These are phyloP conservation scores for Microthyrium microscopicum DNA, from an alignment of 2,329 filamentous ascomycete species.

Conservation along the genomic window DNA sequence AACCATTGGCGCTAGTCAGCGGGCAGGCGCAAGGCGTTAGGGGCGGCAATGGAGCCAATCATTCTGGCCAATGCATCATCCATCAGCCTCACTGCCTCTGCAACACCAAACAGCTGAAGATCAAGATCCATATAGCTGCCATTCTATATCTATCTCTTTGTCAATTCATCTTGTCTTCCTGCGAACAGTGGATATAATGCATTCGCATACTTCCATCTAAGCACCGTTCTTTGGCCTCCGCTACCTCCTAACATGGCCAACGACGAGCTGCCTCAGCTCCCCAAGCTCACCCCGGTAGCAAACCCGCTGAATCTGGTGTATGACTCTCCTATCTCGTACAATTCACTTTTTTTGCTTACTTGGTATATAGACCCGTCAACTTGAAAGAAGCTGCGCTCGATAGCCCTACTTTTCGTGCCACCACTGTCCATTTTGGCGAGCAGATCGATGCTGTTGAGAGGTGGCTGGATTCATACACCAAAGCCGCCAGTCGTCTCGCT, in stretches of 20 bases:
- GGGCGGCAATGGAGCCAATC: no score
- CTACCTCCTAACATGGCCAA: conserved; percentile 18
- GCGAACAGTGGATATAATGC: no score
- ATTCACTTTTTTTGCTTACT: background rate
- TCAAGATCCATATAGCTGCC: no score
- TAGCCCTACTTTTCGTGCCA: conserved; percentile 86
- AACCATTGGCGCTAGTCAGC: no score
- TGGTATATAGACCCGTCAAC: conserved; percentile 48
- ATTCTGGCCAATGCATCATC: no score
- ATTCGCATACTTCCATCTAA: no score
- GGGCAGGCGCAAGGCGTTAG: no score
- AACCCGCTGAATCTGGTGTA: conserved; percentile 27
- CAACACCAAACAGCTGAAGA: no score
- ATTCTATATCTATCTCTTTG: no score
- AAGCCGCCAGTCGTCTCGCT: conserved; percentile 43
- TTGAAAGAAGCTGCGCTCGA: conserved; percentile 93
- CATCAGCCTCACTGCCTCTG: no score
- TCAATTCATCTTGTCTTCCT: no score
- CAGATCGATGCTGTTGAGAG: conserved; percentile 81
- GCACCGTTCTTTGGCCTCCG: conserved; percentile 17
- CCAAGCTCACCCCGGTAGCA: conserved; percentile 22
- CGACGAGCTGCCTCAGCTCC: conserved; percentile 14
- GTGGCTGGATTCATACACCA: conserved; percentile 68
- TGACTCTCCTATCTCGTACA: conserved; percentile 6
- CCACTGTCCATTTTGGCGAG: conserved; percentile 71